phyloP scores from a whole-genome alignment of 306 rosid genomes.

The Cucurbita moschata region DNA sequence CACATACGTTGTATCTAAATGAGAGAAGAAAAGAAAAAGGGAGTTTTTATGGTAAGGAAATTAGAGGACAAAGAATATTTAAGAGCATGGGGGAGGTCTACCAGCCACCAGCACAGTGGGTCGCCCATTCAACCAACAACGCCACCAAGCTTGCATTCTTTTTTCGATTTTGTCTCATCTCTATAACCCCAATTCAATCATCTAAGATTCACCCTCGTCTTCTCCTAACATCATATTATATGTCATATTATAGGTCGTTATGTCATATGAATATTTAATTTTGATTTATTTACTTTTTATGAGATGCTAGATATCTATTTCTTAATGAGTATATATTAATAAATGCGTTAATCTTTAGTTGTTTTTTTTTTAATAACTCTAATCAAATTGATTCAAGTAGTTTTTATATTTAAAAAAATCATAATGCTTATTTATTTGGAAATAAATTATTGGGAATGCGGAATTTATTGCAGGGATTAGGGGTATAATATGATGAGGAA shows the following conservation, averaged over 20 bases:
- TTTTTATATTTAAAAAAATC: neutral
- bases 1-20: constrained; percentile 2
- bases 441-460: neutral
- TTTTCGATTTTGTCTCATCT: neutral
- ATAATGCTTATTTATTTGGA: neutral
- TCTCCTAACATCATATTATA: neutral
- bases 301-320: too few species aligned
- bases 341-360: neutral
- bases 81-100: neutral
- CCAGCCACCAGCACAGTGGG: constrained; percentile 45
- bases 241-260: too few species aligned
- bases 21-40: neutral
- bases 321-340: too few species aligned
- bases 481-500: neutral
- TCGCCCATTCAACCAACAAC: constrained; percentile 20
- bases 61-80: constrained; percentile 3
- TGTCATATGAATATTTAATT: neutral
- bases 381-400: neutral
- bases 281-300: neutral
- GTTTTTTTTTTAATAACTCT: neutral
- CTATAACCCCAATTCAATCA: neutral
- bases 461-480: neutral
- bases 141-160: neutral
- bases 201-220: neutral
- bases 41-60: neutral